Percentiles rank a stretch among this genome's conserved stretches.
These are phyloP conservation scores for Amanita molliuscula DNA, from an alignment of 768 basidiomycete genomes.

Conservation along the genomic window DNA sequence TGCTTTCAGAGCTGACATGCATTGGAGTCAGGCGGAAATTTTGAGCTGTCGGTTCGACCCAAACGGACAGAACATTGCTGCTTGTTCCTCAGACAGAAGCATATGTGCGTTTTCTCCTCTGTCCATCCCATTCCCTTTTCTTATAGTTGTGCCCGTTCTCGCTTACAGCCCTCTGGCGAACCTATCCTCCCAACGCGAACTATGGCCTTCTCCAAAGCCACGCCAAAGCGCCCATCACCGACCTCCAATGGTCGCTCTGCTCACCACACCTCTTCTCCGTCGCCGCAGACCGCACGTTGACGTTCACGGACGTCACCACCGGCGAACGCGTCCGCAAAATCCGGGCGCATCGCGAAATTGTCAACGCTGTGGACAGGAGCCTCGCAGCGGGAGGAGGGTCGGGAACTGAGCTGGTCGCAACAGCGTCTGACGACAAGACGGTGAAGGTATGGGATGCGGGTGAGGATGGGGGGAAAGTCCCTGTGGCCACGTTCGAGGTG, in stretches of 20 bases:
- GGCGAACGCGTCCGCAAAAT: constrained; percentile 77
- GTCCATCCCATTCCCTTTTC: not conserved
- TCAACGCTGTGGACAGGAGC: constrained; percentile 84
- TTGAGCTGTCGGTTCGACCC: constrained; percentile 90
- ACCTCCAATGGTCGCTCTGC: constrained; percentile 83
- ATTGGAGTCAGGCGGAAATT: constrained; percentile 59
- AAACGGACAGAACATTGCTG: constrained; percentile 88
- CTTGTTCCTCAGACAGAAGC: constrained; percentile 81
- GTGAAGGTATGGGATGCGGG: constrained; percentile 90
- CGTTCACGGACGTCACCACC: constrained; percentile 69
- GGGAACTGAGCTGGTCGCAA: constrained; percentile 77
- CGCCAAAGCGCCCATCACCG: constrained; percentile 86
- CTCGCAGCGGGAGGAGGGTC: constrained; percentile 58
- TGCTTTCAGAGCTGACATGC: constrained; percentile 1
- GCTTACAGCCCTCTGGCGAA: constrained; percentile 71
- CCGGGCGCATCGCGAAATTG: constrained; percentile 82
- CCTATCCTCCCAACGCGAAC: constrained; percentile 88
- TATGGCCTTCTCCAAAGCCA: constrained; percentile 77
- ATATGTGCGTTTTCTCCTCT: constrained; percentile 55
- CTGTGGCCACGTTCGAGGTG: constrained; percentile 72
- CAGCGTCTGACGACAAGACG: constrained; percentile 87
- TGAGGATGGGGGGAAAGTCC: constrained; percentile 59
- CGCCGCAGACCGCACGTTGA: constrained; percentile 81
- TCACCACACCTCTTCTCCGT: constrained; percentile 71
- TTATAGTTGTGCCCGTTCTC: not conserved